Base-by-base conservation (phyloP, 106 monocot genomes). In the Acorus gramineus region DNA sequence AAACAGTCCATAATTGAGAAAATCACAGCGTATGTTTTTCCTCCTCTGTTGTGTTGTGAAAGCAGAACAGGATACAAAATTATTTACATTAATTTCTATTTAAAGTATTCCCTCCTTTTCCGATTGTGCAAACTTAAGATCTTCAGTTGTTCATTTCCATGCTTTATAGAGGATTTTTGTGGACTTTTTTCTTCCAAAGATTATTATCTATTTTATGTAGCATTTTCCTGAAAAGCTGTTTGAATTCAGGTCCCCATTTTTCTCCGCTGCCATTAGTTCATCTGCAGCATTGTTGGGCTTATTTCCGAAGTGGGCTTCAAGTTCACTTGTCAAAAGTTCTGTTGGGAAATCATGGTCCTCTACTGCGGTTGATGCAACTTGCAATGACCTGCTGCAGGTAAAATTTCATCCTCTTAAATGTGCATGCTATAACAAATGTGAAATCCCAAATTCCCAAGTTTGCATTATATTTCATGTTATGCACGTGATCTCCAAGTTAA, bases 301-400 rank as follows among this genome's bases (percentile, higher is more conserved):
- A 11, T 74, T 82, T 66, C 94, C 86, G 56, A 52, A 46, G 3
- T n/a, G 61, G 53, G 52, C 76, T 69, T 68, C 51, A 69, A 70
- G 57, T 53, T 49, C 11, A 56, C 52, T 94, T 11, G 80, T 84
- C 55, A 86, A 59, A 71, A 78, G 56, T 60, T 58, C 76, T 53
- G 52, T 95, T 64, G 94, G 86, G 52, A 55, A 62, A 49, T 78
- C 90, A 69, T 95, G 90, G 74, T 87, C 90, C 73, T 46, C 68
- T 46, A 80, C 71, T 10, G 94, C 94, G 66, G 66, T 95, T 74
- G 73, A 84, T 69, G 77, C 84, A 73, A 69, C 82, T 47, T 90
- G 90, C 72, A 75, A 53, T 66, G 57, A 84, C 60, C 72, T 95
- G 14, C 65, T 95, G 57, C 63, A 82, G 84, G 94, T 82, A 47